Base-by-base conservation (phyloP, 2,329 filamentous ascomycete species). In the Colletotrichum brevisporum region DNA sequence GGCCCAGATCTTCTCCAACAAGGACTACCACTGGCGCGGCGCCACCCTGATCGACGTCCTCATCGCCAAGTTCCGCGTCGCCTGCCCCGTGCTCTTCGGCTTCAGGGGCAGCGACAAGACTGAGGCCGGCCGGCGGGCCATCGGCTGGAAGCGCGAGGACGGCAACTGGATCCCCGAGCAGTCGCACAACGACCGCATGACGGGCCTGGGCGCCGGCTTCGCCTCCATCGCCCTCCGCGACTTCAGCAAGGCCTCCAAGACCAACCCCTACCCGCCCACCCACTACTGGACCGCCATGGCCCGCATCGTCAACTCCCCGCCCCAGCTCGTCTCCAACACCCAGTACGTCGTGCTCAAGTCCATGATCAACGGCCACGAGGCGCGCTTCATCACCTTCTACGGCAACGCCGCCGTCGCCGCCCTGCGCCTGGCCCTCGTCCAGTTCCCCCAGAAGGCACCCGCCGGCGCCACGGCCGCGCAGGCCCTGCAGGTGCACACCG, bases 21-120 rank as follows among this genome's bases (percentile, higher is more conserved):
- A 88, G 18, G 85, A 89, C 16, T 92, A 93, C 75, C 83, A 87
- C 62, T 92, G 90, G 85, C 87, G 90, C 58, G 91, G 89, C 9
- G 81, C 87, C 55, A 87, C 91, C 1, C 84, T 97, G 67, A 91
- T 94, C 60, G 93, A 97, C 76, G 93, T 98, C 68, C 85, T 98
- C 36, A 91, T 97, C 75, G 85, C 95, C 63, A 98, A 98, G 79
- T 92, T 93, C 75, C 90, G 94, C 69, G 85, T 92, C 16, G 85
- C 89, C 4, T 97, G 94, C 75, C 95, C 96, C 0, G 91, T 94
- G 1, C 84, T 99, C 0, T 98, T 97, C 77, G 95, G 95, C 18
- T 89, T 95, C 72, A 87, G 89, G 51, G 95, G 94, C 26, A 90
- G 85, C 71, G 94, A 97, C 77, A 90, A 86, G 70, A 97, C 91